These are phyloP conservation scores for Spinacia oleracea DNA, from an alignment of 179 eudicot genomes.

Conservation along the genomic window DNA sequence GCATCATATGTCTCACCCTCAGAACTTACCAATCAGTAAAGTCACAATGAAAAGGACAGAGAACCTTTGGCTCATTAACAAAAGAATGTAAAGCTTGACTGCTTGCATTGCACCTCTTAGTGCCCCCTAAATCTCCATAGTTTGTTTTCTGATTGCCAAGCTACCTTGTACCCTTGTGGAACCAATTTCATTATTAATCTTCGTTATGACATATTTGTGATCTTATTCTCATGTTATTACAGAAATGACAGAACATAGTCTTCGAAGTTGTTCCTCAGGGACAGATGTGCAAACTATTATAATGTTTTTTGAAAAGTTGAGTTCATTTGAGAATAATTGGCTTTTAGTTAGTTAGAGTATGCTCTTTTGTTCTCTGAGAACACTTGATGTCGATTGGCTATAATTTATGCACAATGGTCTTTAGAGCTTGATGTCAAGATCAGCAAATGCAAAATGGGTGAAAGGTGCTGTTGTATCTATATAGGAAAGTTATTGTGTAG, in stretches of 20 bases:
- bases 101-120: too few relatives aligned
- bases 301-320: neutral
- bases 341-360: neutral
- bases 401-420: neutral
- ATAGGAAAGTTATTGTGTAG: neutral
- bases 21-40: too few relatives aligned
- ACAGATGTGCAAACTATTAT: neutral
- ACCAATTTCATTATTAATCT: too few relatives aligned
- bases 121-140: too few relatives aligned
- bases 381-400: neutral
- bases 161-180: too few relatives aligned
- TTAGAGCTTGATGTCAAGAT: neutral
- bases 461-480: neutral
- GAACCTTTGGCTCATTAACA: too few relatives aligned
- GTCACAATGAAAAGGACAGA: too few relatives aligned
- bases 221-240: neutral
- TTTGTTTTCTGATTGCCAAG: too few relatives aligned
- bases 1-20: too few relatives aligned
- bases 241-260: neutral
- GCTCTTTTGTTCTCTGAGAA: neutral
- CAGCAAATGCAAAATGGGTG: neutral
- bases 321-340: neutral
- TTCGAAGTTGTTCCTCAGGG: neutral
- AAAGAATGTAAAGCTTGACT: too few relatives aligned
- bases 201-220: neutral